phyloP scores from a whole-genome alignment of 2,329 filamentous ascomycete species.

The Ceratocystis papillata region DNA sequence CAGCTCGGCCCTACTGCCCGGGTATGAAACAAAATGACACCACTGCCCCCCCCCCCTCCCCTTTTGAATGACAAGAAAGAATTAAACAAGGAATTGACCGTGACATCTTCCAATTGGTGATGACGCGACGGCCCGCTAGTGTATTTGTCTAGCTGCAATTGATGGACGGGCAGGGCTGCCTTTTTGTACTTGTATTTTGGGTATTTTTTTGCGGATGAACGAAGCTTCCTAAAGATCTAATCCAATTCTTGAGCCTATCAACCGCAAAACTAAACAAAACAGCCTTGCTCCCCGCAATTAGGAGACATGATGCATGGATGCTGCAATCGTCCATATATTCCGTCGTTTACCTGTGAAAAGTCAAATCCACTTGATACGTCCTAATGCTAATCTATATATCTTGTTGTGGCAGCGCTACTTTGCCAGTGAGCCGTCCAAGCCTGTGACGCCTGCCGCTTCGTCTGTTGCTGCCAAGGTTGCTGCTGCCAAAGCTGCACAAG shows the following conservation, averaged over 20 bases:
- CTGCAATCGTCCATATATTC: not conserved
- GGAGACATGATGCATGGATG: not conserved
- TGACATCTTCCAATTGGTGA: not conserved
- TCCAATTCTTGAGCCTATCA: not conserved
- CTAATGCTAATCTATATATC: conserved; percentile 9
- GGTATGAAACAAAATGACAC: conserved; percentile 17
- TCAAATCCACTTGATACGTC: not conserved
- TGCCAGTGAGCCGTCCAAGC: conserved; percentile 37
- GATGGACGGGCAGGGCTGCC: not conserved
- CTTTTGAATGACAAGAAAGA: not conserved
- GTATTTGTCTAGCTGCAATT: not conserved
- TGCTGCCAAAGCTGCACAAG: conserved; percentile 29
- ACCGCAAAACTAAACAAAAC: not conserved
- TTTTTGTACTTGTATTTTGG: not conserved
- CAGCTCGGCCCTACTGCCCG: conserved; percentile 22
- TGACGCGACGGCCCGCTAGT: not conserved
- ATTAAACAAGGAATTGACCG: not conserved
- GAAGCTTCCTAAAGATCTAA: not conserved
- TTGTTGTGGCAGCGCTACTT: conserved; percentile 42
- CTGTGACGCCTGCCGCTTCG: conserved; percentile 39
- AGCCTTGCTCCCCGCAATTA: not conserved
- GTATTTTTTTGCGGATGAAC: not conserved
- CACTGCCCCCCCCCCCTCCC: not conserved
- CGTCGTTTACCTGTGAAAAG: not conserved
- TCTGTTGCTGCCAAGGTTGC: conserved; percentile 31